A percentile compares a stretch with the other conserved stretches of the same genome.
These are phyloP conservation scores for Discostella stelligeroides DNA, from an alignment of 108 stramenopile species.

Conservation along the genomic window DNA sequence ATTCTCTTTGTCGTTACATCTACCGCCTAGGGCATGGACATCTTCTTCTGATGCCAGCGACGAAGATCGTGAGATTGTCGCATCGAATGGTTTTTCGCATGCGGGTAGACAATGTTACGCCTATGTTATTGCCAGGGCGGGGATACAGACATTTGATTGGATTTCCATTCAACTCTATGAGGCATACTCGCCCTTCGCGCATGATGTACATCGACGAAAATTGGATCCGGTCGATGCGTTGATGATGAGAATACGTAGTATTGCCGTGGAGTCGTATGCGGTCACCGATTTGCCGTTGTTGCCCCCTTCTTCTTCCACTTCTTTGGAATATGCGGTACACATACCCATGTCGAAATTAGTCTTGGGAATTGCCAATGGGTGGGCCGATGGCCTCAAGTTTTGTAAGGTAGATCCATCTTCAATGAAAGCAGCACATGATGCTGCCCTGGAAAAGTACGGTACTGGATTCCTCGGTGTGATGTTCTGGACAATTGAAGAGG, in stretches of 20 bases:
- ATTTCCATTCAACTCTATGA: conserved; percentile 87
- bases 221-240: conserved; percentile 25
- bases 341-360: conserved; percentile 64
- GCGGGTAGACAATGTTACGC: conserved; percentile 80
- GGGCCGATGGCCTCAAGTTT: conserved; percentile 51
- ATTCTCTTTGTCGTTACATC: conserved; percentile 34
- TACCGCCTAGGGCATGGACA: conserved; percentile 38
- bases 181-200: conserved; percentile 69
- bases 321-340: conserved; percentile 26
- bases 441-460: conserved; percentile 22
- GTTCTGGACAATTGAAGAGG: conserved; percentile 80
- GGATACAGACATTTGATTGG: conserved; percentile 70
- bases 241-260: conserved; percentile 20
- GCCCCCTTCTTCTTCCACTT: not conserved
- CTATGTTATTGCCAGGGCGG: conserved; percentile 71
- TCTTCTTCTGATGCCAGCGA: conserved; percentile 37
- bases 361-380: conserved; percentile 70
- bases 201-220: conserved; percentile 39
- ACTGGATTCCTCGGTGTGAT: conserved; percentile 59
- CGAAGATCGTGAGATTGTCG: conserved; percentile 35
- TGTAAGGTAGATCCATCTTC: conserved; percentile 40
- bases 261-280: conserved; percentile 21
- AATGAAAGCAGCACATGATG: conserved; percentile 45
- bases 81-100: conserved; percentile 56
- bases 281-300: conserved; percentile 14